Base-by-base conservation (phyloP, 1,284 basidiomycete species). In the Entoloma clypeatum region DNA sequence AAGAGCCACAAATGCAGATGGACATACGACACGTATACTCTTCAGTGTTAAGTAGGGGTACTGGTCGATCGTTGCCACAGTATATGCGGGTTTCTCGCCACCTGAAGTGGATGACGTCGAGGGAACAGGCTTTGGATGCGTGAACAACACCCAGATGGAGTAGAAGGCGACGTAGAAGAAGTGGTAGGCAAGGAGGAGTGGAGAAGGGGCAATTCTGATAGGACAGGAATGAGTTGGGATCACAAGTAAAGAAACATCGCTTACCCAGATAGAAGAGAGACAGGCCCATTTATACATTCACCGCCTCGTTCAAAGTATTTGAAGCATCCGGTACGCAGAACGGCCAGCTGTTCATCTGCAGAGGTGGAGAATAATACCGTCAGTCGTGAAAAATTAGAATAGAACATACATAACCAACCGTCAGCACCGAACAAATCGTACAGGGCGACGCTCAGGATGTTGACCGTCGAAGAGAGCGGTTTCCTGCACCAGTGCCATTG, bases 121-220 rank as follows among this genome's bases (percentile, higher is more conserved):
- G 3, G 44, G 44, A 10, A 61, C 41, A 11, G 42, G 66, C 7
- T 66, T 70, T 28, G 84, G 79, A 48, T 83, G 79, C 4, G 78
- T 81, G 64, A 96, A 91, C 61, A 96, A 73, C 30, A 87, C 71
- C 75, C 81, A 95, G 56, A 95, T 89, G 8, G 86, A 80, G 67
- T 96, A 98, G 50, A 99, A 79, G 0, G 95, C 95, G 48, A 99
- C 95, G 18, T 77, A 71, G 73, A 96, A 99, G 69, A 99, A 99
- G 71, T 99, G 95, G 54, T 78, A 81, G 54, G 88, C 83, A 18
- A 99, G 80, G 27, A 92, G 65, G 18, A 79, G 50, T 0, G 92
- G 91, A 14, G 84, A 82, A 1, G 90, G 86, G 2, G 79, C 74
- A 40, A 95, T 74, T 13, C 69, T 69, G 39, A n/a, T 38, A 28